Percentiles rank a stretch among this genome's conserved stretches.
Evolutionary conservation across 306 rosid species (phyloP).

Genomic region (Mimosa pudica): DNA sequence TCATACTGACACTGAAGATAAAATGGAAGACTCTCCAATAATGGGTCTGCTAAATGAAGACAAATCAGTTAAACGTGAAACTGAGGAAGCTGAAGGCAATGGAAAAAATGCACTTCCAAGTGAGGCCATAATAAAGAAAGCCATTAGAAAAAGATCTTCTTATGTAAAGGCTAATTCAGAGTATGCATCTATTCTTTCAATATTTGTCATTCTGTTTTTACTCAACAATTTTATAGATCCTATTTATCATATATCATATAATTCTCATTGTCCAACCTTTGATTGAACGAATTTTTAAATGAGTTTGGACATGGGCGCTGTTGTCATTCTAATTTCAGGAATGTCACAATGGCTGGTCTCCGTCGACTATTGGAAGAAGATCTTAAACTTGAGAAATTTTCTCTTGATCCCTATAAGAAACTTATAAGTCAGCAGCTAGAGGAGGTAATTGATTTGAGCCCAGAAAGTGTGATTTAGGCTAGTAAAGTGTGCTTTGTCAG

Average conservation of each 20-base stretch:
- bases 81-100: conserved; percentile 48
- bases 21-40: conserved; percentile 80
- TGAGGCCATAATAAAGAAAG: conserved; percentile 67
- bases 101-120: conserved; percentile 54
- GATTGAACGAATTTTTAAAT: conserved; percentile 18
- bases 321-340: conserved; percentile 52
- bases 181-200: conserved; percentile 56
- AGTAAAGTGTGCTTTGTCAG: not conserved
- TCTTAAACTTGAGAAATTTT: conserved; percentile 63
- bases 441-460: conserved; percentile 38
- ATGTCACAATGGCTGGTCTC: conserved; percentile 75
- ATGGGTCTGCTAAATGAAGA: conserved; percentile 64
- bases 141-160: conserved; percentile 66
- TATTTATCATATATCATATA: not conserved
- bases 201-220: conserved; percentile 6
- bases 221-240: conserved; percentile 3
- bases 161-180: conserved; percentile 82
- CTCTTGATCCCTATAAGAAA: conserved; percentile 78
- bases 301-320: conserved; percentile 24
- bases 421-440: conserved; percentile 76
- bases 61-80: conserved; percentile 46
- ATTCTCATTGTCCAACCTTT: conserved; percentile 17
- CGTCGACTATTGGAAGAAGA: conserved; percentile 91
- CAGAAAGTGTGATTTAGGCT: conserved; percentile 4
- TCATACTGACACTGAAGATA: conserved; percentile 56